Evolutionary conservation across 345 rosid species (phyloP), one percentile per base, ranked within the genome.

Genomic region (Camelina neglecta): DNA sequence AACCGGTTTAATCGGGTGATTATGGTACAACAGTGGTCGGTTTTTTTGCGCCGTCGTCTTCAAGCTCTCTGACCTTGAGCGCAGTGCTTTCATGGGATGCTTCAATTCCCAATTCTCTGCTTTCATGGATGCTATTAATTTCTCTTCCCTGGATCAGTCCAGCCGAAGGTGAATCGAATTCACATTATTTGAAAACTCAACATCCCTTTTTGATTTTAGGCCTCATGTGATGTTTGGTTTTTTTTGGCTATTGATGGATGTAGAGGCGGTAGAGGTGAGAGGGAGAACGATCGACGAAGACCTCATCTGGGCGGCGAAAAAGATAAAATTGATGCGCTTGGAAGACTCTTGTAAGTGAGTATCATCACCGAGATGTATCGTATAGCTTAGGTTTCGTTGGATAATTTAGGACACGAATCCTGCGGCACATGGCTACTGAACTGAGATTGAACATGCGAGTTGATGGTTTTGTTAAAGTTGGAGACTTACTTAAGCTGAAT

Each of bases 381-480:
- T 44, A n/a, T 33, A 33, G 55, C 13, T 67, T 44, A 12, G 26
- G 3, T 69, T 38, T 57, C 12, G 35, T 4, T 66, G 6, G 8
- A 62, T 58, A 56, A 76, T 24, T 67, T 60, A 94, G 98, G 84
- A 90, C 97, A 21, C 75, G 90, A 4, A 78, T 92, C 63, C 83
- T 92, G 84, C 82, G 97, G 2, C 98, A 94, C 72, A 85, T 71
- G 92, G 92, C 97, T 73, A 76, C 81, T 55, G 97, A 94, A 69
- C 69, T 92, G 39, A 89, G 81, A 35, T 74, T 94, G 85, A 81
- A 86, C 81, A 87, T 92, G 86, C 70, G 87, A 24, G 83, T 74
- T 74, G 97, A 94, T 85, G 98, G 97, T 11, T 92, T 66, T 80
- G 92, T 90, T 73, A 90, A 82, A 79, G 93, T 89, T 75, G 80